A percentile compares a stretch with the other conserved stretches of the same genome.
Conservation (phyloP, 192 early-diverging fungal species). For the Mortierella alpina region DNA sequence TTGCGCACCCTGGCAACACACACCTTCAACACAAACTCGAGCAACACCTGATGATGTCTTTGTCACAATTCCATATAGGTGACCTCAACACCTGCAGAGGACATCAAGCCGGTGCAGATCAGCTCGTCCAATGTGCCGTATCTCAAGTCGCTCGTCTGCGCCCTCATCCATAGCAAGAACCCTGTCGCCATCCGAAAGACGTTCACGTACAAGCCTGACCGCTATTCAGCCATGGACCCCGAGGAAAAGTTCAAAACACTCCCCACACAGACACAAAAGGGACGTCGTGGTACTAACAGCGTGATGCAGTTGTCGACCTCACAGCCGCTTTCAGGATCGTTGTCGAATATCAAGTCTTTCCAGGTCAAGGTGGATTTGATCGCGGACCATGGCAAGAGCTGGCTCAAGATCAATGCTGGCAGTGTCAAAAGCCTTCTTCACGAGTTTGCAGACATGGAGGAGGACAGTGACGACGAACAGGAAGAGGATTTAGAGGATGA, state of each 20-base stretch:
- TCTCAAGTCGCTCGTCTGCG: slow-evolving; percentile 33
- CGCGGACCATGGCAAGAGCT: slow-evolving; percentile 58
- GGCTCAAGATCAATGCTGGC: slow-evolving; percentile 63
- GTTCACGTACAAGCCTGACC: slow-evolving; percentile 35
- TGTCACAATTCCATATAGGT: slow-evolving; percentile 10
- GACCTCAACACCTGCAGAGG: slow-evolving; percentile 27
- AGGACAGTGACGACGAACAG: slow-evolving; percentile 38
- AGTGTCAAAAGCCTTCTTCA: slow-evolving; percentile 59
- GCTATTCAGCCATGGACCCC: slow-evolving; percentile 36
- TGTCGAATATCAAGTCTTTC: slow-evolving; percentile 23
- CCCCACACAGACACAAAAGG: neutral
- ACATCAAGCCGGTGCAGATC: slow-evolving; percentile 44
- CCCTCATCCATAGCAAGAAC: slow-evolving; percentile 33
- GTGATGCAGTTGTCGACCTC: slow-evolving; percentile 19
- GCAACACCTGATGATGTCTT: neutral
- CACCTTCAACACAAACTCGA: no score
- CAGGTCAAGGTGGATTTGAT: slow-evolving; percentile 61
- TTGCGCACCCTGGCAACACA: neutral
- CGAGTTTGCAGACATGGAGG: slow-evolving; percentile 60
- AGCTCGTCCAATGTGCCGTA: slow-evolving; percentile 41
- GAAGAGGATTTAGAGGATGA: slow-evolving; percentile 41
- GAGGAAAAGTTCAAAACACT: slow-evolving; percentile 32
- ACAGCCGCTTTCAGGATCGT: slow-evolving; percentile 14
- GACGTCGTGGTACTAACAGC: neutral
- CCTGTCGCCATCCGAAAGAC: slow-evolving; percentile 34